Conservation (phyloP, 2,329 filamentous ascomycete genomes). For the Claviceps spartinae region DNA sequence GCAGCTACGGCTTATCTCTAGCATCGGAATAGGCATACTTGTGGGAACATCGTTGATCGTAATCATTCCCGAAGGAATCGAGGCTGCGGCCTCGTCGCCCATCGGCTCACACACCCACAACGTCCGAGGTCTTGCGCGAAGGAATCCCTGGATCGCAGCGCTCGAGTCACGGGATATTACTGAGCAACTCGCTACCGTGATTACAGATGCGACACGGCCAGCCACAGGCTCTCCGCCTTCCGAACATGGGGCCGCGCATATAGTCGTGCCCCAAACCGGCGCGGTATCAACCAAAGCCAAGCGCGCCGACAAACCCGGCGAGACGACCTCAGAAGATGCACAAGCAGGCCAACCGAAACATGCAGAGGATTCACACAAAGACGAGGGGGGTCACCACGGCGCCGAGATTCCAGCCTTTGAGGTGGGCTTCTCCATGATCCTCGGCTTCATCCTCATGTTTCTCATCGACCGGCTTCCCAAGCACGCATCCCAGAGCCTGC, state of each 20-base stretch:
- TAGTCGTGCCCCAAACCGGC: not conserved
- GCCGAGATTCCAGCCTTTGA: slow-evolving; percentile 51
- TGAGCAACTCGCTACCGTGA: slow-evolving; percentile 10
- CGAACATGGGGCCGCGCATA: not conserved
- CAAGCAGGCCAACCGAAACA: slow-evolving; percentile 7
- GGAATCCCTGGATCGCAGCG: slow-evolving; percentile 18
- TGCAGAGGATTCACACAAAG: slow-evolving; percentile 19
- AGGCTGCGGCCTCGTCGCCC: slow-evolving; percentile 60
- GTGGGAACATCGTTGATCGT: slow-evolving; percentile 93
- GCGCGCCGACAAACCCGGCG: not conserved
- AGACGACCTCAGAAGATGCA: not conserved
- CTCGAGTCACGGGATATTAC: slow-evolving; percentile 13
- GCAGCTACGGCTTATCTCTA: slow-evolving; percentile 78
- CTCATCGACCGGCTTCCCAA: slow-evolving; percentile 77
- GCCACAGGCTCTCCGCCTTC: not conserved
- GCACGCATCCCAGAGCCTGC: slow-evolving; percentile 52
- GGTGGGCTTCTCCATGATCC: slow-evolving; percentile 73
- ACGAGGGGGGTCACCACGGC: slow-evolving; percentile 11
- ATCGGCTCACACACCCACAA: slow-evolving; percentile 25
- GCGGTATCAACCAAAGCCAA: not conserved
- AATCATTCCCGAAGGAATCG: slow-evolving; percentile 92
- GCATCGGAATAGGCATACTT: slow-evolving; percentile 82
- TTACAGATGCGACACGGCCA: slow-evolving; percentile 1
- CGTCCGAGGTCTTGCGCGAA: slow-evolving; percentile 18
- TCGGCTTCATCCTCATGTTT: slow-evolving; percentile 94